Conservation (phyloP, 2,329 filamentous ascomycete species). For the Orbilia oligospora region DNA sequence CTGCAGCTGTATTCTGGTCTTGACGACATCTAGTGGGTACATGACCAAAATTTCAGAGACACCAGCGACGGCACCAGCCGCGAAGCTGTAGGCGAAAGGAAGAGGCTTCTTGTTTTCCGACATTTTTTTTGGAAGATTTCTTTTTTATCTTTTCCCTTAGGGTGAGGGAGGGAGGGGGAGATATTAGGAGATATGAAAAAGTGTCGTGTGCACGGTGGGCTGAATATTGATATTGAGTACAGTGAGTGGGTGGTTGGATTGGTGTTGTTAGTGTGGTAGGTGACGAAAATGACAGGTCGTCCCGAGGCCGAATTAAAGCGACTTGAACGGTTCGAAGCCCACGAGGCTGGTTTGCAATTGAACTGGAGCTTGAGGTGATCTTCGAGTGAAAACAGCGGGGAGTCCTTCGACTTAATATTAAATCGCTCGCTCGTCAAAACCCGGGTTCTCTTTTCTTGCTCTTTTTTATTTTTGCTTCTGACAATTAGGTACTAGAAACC, state of each 20-base stretch:
- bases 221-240: background rate
- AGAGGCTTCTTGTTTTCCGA: slow-evolving; percentile 79
- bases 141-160: background rate
- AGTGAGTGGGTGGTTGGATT: background rate
- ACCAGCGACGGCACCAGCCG: slow-evolving; percentile 94
- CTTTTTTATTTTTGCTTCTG: slow-evolving; percentile 37
- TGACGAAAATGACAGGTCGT: slow-evolving; percentile 33
- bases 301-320: slow-evolving; percentile 22
- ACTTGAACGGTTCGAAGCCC: background rate
- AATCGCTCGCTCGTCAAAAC: slow-evolving; percentile 14
- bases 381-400: slow-evolving; percentile 4
- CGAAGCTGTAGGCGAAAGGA: slow-evolving; percentile 95
- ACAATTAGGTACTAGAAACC: background rate
- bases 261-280: slow-evolving; percentile 40
- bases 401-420: background rate
- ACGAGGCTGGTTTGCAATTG: background rate
- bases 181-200: background rate
- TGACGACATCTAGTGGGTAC: slow-evolving; percentile 99
- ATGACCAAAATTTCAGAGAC: slow-evolving; percentile 82
- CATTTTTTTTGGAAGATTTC: slow-evolving; percentile 72
- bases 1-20: slow-evolving; percentile 96
- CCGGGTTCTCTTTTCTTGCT: background rate
- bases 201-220: slow-evolving; percentile 30
- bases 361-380: background rate
- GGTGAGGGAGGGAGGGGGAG: background rate